Evolutionary conservation across 1,139 yeast species (phyloP).

Genomic region (Oligophagozyma castellii): DNA sequence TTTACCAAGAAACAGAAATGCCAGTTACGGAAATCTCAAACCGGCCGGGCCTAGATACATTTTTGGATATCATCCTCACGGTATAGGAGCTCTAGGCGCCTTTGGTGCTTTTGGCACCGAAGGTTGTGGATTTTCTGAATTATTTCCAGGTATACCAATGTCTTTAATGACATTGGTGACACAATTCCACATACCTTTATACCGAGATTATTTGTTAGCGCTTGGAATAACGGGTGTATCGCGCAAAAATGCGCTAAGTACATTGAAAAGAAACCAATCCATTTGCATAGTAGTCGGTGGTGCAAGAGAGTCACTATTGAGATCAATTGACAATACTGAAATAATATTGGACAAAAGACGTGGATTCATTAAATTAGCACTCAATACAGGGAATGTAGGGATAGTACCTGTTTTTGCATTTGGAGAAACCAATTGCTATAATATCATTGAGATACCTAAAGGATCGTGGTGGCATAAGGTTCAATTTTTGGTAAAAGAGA

Average conservation of each 20-base stretch:
- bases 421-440: slow-evolving; percentile 79
- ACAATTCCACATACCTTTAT: slow-evolving; percentile 78
- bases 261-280: slow-evolving; percentile 58
- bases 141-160: slow-evolving; percentile 73
- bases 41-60: slow-evolving; percentile 63
- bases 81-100: slow-evolving; percentile 87
- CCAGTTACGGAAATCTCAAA: slow-evolving; percentile 1
- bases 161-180: slow-evolving; percentile 71
- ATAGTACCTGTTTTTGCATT: slow-evolving; percentile 84
- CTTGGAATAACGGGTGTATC: slow-evolving; percentile 83
- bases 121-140: slow-evolving; percentile 49
- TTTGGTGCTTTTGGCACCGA: slow-evolving; percentile 80
- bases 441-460: slow-evolving; percentile 42
- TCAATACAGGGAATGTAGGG: slow-evolving; percentile 61
- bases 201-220: slow-evolving; percentile 71
- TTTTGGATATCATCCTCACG: slow-evolving; percentile 95
- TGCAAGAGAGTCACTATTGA: slow-evolving; percentile 75
- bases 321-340: slow-evolving; percentile 45
- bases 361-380: slow-evolving; percentile 81
- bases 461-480: slow-evolving; percentile 39
- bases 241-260: slow-evolving; percentile 51
- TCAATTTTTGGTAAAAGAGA: slow-evolving; percentile 60
- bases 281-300: slow-evolving; percentile 92
- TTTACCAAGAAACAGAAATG: too few relatives aligned
- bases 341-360: slow-evolving; percentile 65